Evolutionary conservation across 495 filamentous ascomycete species (phyloP).

Genomic region (Geopyxis carbonaria): DNA sequence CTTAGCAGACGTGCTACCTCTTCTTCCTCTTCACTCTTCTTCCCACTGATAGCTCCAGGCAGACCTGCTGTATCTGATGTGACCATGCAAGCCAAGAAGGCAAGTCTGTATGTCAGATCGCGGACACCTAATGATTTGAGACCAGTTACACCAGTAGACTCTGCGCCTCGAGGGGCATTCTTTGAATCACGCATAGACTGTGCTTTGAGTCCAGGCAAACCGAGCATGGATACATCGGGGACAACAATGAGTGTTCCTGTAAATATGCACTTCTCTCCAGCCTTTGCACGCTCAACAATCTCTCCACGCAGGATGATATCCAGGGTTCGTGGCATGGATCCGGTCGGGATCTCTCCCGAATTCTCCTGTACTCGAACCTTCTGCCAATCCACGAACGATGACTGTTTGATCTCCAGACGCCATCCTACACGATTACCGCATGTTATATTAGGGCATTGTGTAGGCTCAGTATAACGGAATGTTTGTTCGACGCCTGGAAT

Average conservation of each 20-base stretch:
- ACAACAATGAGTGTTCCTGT: constrained; percentile 93
- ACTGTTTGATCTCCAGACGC: constrained; percentile 89
- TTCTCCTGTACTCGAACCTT: constrained; percentile 97
- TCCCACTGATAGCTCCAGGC: constrained; percentile 37
- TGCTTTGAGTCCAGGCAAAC: constrained; percentile 68
- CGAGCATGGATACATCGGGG: constrained; percentile 88
- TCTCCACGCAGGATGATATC: constrained; percentile 95
- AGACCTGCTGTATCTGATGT: constrained; percentile 59
- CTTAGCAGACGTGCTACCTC: constrained; percentile 21
- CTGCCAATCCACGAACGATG: constrained; percentile 98
- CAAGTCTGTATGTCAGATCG: constrained; percentile 91
- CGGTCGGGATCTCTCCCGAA: constrained; percentile 92
- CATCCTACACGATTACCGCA: constrained; percentile 81
- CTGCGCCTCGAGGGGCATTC: constrained; percentile 49
- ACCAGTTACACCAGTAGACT: constrained; percentile 54
- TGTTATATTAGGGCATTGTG: constrained; percentile 82
- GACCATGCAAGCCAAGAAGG: constrained; percentile 95
- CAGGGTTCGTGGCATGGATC: constrained; percentile 96
- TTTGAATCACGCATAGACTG: constrained; percentile 73
- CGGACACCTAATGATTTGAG: constrained; percentile 85
- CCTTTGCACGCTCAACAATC: constrained; percentile 92
- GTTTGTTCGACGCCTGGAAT: constrained; percentile 89
- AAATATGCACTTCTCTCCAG: constrained; percentile 95
- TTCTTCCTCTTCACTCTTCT: constrained; percentile 21
- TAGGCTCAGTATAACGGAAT: constrained; percentile 91